Evolutionary conservation across 306 rosid species (phyloP).

Genomic region (Dalbergia cultrata): DNA sequence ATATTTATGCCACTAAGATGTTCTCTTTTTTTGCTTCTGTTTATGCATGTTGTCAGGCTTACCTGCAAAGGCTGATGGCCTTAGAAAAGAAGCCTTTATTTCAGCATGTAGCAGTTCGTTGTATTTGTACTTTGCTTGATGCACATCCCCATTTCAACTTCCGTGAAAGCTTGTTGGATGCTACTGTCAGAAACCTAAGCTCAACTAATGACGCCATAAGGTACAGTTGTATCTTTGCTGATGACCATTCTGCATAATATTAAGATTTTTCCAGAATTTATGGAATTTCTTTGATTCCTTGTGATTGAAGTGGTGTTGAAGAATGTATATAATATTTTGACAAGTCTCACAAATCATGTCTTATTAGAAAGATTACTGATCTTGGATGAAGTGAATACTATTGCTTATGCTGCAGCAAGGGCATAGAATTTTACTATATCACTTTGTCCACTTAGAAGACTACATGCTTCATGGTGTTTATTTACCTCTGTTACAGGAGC

Average conservation of each 20-base stretch:
- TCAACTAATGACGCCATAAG: conserved; percentile 76
- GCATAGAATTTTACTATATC: neutral
- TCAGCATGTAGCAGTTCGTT: conserved; percentile 77
- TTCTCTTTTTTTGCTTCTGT: conserved; percentile 6
- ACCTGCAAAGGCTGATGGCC: conserved; percentile 78
- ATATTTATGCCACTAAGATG: conserved; percentile 30
- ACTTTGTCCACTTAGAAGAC: neutral
- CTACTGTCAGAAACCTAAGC: conserved; percentile 77
- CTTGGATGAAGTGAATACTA: conserved; percentile 8
- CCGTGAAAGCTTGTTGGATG: conserved; percentile 76
- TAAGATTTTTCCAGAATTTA: conserved; percentile 4
- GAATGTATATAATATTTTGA: conserved; percentile 12
- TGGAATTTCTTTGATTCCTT: conserved; percentile 16
- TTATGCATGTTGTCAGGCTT: conserved; percentile 63
- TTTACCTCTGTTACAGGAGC: neutral
- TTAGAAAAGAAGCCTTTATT: conserved; percentile 69
- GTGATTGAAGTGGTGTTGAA: conserved; percentile 14
- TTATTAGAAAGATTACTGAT: neutral
- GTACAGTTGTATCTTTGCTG: conserved; percentile 55
- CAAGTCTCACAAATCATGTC: conserved; percentile 11
- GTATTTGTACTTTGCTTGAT: conserved; percentile 87
- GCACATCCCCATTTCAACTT: conserved; percentile 92
- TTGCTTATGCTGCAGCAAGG: neutral
- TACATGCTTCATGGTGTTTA: conserved; percentile 6
- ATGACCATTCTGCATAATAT: conserved; percentile 1